Evolutionary conservation across 1,139 yeast genomes (phyloP), one percentile per base, ranked within the genome.

Genomic region (Pichia sp.): DNA sequence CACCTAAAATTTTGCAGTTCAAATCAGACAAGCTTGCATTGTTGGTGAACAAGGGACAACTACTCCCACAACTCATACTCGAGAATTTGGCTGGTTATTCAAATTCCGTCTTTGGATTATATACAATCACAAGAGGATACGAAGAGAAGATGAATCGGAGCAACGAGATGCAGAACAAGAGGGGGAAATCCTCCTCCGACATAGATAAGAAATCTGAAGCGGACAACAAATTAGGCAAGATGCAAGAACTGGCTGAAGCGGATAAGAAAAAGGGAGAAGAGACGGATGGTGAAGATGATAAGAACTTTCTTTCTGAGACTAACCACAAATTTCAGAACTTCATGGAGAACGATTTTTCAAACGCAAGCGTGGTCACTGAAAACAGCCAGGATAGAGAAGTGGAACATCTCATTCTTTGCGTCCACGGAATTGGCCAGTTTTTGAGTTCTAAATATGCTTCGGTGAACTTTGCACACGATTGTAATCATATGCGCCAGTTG

Each of bases 381-480:
- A 63, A 69, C 34, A 66, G 71, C 27, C 72, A 78, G 5, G 70
- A 75, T 44, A 72, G 96, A 57, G 75, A 81, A 34, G 77, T 91
- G 17, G 91, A 89, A 51, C 97, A 93, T 70, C 71, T 93, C 55
- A 80, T 92, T 1, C 74, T 93, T 17, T 93, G 96, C 61, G 79
- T 92, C 48, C 99, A 93, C 69, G 98, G 99, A 0, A 89, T 93
- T 60, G 98, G 98, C 1, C 99, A 93, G 68, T 83, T 86, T 45
- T 75, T 93, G 57, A 95, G 96, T 3, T 81, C 83, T 53, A 83
- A 83, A 62, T 86, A 87, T 62, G 91, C 91, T 60, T 83, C 88
- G 41, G 84, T 91, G 49, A 90, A 90, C 66, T 93, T 93, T 71
- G 84, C 93, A 4, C 96, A 91, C 68, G 90, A 93, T 31, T 82